A percentile compares a stretch with the other conserved stretches of the same genome.
phyloP scores from a whole-genome alignment of 805 yeast species.

The Diddensiella transvaalensis region DNA sequence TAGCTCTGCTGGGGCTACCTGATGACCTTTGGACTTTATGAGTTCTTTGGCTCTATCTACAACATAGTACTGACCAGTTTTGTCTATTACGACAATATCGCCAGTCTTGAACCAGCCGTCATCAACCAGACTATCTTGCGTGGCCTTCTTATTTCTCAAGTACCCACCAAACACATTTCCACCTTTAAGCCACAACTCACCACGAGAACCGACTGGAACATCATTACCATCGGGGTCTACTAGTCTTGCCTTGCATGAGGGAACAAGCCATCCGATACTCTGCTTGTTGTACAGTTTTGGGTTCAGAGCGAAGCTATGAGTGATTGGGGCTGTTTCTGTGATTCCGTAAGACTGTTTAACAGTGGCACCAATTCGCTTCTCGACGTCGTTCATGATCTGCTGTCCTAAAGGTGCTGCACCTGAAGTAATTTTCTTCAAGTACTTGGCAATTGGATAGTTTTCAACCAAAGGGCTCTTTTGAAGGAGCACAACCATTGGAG shows the following conservation, averaged over 20 bases:
- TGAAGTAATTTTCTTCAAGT: constrained; percentile 38
- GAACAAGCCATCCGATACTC: constrained; percentile 41
- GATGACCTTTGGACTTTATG: constrained; percentile 71
- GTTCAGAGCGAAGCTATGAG: constrained; percentile 39
- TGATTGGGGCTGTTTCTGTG: constrained; percentile 60
- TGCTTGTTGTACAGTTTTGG: constrained; percentile 42
- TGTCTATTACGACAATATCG: constrained; percentile 44
- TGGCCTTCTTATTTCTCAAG: constrained; percentile 47
- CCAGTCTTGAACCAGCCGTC: constrained; percentile 61
- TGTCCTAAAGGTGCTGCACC: constrained; percentile 47
- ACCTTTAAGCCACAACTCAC: constrained; percentile 57
- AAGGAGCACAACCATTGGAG: constrained; percentile 42
- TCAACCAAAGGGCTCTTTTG: constrained; percentile 45
- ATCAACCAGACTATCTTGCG: constrained; percentile 41
- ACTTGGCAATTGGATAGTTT: constrained; percentile 40
- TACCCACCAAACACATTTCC: constrained; percentile 53
- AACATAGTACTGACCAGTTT: constrained; percentile 40
- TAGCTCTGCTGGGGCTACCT: constrained; percentile 92
- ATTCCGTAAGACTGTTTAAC: constrained; percentile 23
- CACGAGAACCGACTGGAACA: constrained; percentile 45
- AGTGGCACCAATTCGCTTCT: constrained; percentile 22
- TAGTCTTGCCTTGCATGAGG: constrained; percentile 50
- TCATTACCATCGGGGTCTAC: constrained; percentile 42
- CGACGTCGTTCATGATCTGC: constrained; percentile 13
- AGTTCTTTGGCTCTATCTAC: constrained; percentile 65